A percentile compares a stretch with the other conserved stretches of the same genome.
Conservation (phyloP, 2,329 filamentous ascomycete genomes). For the Botrytis pseudocinerea region DNA sequence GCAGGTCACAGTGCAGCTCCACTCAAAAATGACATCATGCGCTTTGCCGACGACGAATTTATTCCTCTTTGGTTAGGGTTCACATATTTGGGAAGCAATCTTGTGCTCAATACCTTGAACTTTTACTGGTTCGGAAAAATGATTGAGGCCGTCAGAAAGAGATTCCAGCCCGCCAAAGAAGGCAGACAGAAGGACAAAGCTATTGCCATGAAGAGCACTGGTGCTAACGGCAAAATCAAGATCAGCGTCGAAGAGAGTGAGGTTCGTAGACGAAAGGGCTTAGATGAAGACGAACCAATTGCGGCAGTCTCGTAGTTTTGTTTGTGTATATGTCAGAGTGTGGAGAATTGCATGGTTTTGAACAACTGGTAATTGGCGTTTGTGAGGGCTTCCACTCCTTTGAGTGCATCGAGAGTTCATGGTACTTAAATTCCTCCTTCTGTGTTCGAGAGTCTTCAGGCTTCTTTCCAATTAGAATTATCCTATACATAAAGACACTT, state of each 20-base stretch:
- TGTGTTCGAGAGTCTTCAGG: not conserved
- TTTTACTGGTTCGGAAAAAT: constrained; percentile 88
- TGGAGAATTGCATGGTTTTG: not conserved
- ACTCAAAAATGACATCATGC: constrained; percentile 46
- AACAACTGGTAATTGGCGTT: not conserved
- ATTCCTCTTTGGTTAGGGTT: constrained; percentile 70
- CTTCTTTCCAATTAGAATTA: constrained; percentile 4
- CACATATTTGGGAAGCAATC: constrained; percentile 68
- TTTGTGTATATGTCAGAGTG: constrained; percentile 7
- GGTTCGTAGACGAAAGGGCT: constrained; percentile 37
- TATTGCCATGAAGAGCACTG: constrained; percentile 35
- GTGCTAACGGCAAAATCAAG: constrained; percentile 36
- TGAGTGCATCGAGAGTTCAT: not conserved
- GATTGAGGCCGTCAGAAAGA: constrained; percentile 75
- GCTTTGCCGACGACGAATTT: constrained; percentile 52
- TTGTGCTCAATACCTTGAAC: constrained; percentile 74
- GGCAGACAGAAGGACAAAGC: constrained; percentile 39
- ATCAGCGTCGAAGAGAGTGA: constrained; percentile 39
- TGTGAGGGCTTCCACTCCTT: not conserved
- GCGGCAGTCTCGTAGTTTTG: constrained; percentile 16
- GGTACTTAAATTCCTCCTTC: not conserved
- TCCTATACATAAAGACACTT: constrained; percentile 3
- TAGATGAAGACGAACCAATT: constrained; percentile 19
- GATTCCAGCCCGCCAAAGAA: constrained; percentile 61
- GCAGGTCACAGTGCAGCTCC: constrained; percentile 36